Percentiles rank a stretch among this genome's conserved stretches.
phyloP scores from a whole-genome alignment of 306 rosid genomes.

The Vicia sativa region DNA sequence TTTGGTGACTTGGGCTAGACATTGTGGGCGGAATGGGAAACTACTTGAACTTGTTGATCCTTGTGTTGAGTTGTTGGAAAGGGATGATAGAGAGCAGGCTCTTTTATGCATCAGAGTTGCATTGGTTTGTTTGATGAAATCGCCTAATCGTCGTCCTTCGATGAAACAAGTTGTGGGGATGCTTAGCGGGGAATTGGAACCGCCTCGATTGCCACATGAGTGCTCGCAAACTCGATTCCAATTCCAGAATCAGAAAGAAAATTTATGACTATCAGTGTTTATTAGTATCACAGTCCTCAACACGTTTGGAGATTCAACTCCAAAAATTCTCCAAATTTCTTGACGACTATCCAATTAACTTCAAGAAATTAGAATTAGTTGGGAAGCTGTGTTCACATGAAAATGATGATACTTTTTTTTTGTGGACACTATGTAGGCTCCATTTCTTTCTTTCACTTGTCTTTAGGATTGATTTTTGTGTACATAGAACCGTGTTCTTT shows the following conservation, averaged over 20 bases:
- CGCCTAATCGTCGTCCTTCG: constrained; percentile 73
- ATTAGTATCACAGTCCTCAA: constrained; percentile 17
- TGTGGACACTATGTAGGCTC: not conserved
- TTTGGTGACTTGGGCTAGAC: constrained; percentile 80
- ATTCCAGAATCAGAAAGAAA: constrained; percentile 37
- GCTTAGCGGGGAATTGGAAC: constrained; percentile 61
- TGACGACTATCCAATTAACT: no score
- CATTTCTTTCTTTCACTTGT: constrained; percentile 28
- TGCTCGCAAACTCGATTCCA: constrained; percentile 57
- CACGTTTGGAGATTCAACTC: no score
- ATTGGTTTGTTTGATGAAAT: constrained; percentile 66
- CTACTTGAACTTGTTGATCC: constrained; percentile 69
- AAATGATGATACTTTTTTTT: no score
- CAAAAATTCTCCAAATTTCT: not conserved
- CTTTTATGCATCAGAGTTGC: constrained; percentile 73
- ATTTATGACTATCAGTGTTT: not conserved
- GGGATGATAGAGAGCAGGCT: constrained; percentile 60
- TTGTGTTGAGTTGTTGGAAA: constrained; percentile 38
- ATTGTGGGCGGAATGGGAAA: constrained; percentile 74
- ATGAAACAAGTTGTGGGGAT: constrained; percentile 79
- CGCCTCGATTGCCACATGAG: constrained; percentile 61
- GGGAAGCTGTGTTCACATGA: not conserved
- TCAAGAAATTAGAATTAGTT: not conserved
- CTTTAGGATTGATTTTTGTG: constrained; percentile 11
- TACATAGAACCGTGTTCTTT: constrained; percentile 28